A percentile compares a stretch with the other conserved stretches of the same genome.
Conservation (phyloP, 805 yeast species). For the Candida bentonensis region DNA sequence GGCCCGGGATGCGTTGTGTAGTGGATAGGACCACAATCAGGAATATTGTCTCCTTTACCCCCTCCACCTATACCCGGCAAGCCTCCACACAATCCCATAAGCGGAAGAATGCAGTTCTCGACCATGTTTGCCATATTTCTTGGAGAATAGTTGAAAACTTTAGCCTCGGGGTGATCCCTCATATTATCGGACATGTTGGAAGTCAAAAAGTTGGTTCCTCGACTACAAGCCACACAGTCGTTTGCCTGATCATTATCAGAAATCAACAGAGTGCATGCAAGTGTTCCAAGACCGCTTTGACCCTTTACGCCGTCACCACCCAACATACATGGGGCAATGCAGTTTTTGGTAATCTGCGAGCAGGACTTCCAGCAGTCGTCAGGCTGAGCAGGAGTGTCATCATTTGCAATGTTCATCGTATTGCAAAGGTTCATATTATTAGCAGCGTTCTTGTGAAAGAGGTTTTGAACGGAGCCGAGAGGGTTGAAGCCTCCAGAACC, state of each 20-base stretch:
- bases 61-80: background rate
- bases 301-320: background rate
- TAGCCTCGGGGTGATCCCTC: background rate
- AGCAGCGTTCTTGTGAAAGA: background rate
- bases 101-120: background rate
- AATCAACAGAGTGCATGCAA: background rate
- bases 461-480: background rate
- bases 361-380: background rate
- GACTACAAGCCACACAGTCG: background rate
- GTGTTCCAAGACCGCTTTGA: background rate
- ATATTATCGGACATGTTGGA: background rate
- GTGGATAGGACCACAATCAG: conserved; percentile 1
- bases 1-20: background rate
- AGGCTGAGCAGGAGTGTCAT: background rate
- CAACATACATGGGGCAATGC: background rate
- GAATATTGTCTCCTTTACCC: background rate
- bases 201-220: background rate
- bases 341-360: background rate
- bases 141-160: conserved; percentile 1
- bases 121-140: background rate
- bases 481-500: background rate
- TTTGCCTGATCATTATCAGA: background rate
- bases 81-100: background rate
- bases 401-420: background rate
- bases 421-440: background rate